Evolutionary conservation across 176 grass and related monocot species (phyloP).

Genomic region (Thalia dealbata): DNA sequence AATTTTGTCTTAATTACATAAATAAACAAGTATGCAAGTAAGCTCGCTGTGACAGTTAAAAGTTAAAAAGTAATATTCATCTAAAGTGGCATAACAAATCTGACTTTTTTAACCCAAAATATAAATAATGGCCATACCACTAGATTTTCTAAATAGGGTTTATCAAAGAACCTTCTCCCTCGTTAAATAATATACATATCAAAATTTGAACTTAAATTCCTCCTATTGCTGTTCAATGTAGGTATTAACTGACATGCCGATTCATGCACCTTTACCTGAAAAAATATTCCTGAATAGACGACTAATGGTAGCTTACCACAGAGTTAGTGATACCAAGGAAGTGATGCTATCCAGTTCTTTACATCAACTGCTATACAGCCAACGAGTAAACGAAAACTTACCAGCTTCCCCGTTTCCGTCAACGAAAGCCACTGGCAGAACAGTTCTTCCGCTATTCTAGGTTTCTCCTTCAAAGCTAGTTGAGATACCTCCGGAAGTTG

Average conservation of each 20-base stretch:
- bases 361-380: neutral
- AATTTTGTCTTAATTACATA: too few species aligned
- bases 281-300: neutral
- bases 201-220: too few species aligned
- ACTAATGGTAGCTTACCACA: neutral
- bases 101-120: too few species aligned
- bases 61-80: too few species aligned
- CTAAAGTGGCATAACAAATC: too few species aligned
- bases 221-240: too few species aligned
- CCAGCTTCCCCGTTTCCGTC: conserved; percentile 49
- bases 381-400: conserved; percentile 22
- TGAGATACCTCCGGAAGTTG: conserved; percentile 35
- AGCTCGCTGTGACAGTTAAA: too few species aligned
- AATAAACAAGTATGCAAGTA: too few species aligned
- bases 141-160: too few species aligned
- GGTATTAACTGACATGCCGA: neutral
- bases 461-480: conserved; percentile 35
- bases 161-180: too few species aligned
- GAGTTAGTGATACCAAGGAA: neutral
- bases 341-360: neutral
- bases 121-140: too few species aligned
- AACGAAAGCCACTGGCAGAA: conserved; percentile 86
- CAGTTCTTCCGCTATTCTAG: conserved; percentile 50
- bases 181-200: too few species aligned
- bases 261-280: neutral